Conservation (phyloP, 2,329 filamentous ascomycete genomes). For the Colletotrichum abscissum region DNA sequence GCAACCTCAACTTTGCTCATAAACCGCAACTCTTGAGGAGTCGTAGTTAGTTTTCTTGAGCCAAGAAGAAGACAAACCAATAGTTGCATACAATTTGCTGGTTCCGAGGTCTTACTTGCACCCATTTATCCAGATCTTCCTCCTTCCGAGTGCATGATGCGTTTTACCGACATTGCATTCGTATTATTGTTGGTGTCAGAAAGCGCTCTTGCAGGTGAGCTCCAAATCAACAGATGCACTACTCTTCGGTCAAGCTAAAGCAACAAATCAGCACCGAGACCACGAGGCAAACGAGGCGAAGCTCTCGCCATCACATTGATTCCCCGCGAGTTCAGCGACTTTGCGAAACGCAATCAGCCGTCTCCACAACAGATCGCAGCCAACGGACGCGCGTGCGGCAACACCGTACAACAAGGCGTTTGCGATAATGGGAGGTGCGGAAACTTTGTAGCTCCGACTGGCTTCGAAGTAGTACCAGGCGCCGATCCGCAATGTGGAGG, state of each 20-base stretch:
- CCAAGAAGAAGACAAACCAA: not conserved
- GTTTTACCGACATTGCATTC: not conserved
- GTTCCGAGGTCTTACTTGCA: no score
- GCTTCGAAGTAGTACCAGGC: conserved; percentile 5
- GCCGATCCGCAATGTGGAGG: conserved; percentile 16
- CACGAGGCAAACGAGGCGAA: conserved; percentile 8
- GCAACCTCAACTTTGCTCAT: not conserved
- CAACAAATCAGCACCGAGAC: not conserved
- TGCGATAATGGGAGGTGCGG: conserved; percentile 31
- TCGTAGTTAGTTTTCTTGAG: rapidly evolving
- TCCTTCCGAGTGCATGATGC: not conserved
- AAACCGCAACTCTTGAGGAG: not conserved
- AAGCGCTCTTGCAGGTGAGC: not conserved
- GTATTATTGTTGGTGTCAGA: not conserved
- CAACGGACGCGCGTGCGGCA: conserved; percentile 9
- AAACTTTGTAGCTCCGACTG: conserved; percentile 21
- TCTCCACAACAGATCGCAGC: not conserved
- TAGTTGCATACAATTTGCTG: no score
- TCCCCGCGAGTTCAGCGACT: not conserved
- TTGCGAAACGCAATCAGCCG: not conserved
- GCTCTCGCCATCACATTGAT: conserved; percentile 9
- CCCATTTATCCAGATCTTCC: no score
- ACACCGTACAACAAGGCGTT: not conserved
- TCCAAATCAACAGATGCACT: no score
- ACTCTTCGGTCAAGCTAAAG: not conserved